Evolutionary conservation across 2,329 filamentous ascomycete genomes (phyloP).

Genomic region (Aspergillus vadensis): DNA sequence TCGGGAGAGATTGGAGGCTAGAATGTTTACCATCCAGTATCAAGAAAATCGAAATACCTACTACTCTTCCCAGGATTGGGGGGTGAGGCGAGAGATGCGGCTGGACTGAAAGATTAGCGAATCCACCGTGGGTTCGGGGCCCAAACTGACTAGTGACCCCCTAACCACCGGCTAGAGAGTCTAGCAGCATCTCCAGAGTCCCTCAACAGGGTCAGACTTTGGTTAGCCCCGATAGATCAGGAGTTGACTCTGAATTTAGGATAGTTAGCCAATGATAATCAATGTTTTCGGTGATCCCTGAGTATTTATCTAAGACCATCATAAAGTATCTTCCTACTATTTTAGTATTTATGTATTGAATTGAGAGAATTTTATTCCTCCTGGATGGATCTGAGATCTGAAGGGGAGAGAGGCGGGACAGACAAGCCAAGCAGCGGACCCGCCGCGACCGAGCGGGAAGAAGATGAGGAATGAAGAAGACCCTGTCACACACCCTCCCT

Average conservation of each 20-base stretch:
- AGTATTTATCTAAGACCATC: no score
- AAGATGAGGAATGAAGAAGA: background rate
- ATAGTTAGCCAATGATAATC: background rate
- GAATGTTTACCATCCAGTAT: no score
- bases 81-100: no score
- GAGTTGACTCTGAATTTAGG: background rate
- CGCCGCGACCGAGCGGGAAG: background rate
- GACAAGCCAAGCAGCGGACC: background rate
- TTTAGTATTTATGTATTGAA: no score
- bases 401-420: background rate
- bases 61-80: no score
- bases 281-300: no score
- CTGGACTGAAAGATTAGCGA: background rate
- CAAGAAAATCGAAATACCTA: no score
- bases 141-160: background rate
- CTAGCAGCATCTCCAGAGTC: background rate
- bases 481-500: background rate
- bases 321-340: no score
- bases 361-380: no score
- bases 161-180: background rate
- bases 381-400: background rate
- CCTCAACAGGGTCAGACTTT: no score
- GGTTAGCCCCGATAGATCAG: background rate
- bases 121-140: background rate
- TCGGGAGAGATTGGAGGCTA: no score